These are phyloP conservation scores for Colletotrichum cuscutae DNA, from an alignment of 2,329 filamentous ascomycete species.

Conservation along the genomic window DNA sequence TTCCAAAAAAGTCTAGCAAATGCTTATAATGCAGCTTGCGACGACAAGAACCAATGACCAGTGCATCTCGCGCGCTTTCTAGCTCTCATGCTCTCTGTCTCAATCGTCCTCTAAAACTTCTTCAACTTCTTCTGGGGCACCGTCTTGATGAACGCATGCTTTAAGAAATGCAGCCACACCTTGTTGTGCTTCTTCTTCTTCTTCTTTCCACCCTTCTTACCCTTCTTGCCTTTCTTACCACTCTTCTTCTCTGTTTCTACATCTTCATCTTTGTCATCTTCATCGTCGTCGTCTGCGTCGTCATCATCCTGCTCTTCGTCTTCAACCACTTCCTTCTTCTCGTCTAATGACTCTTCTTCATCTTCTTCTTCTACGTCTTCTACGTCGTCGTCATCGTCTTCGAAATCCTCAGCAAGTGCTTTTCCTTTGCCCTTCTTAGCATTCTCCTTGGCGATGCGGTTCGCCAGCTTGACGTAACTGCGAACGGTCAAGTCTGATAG, in stretches of 20 bases:
- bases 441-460: slow-evolving; percentile 72
- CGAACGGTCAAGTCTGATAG: slow-evolving; percentile 86
- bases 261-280: slow-evolving; percentile 41
- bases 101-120: slow-evolving; percentile 43
- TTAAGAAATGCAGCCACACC: slow-evolving; percentile 81
- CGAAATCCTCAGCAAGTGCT: slow-evolving; percentile 39
- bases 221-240: slow-evolving; percentile 53
- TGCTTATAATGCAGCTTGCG: not conserved
- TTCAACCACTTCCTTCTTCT: slow-evolving; percentile 39
- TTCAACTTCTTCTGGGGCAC: slow-evolving; percentile 73
- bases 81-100: not conserved
- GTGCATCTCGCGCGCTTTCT: not conserved
- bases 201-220: slow-evolving; percentile 48
- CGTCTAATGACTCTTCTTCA: slow-evolving; percentile 39
- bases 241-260: slow-evolving; percentile 57
- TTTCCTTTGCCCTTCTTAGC: slow-evolving; percentile 32
- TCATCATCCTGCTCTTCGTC: slow-evolving; percentile 44
- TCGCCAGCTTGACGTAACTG: slow-evolving; percentile 82
- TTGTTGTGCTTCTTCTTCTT: slow-evolving; percentile 69
- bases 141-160: slow-evolving; percentile 83
- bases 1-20: not conserved
- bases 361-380: slow-evolving; percentile 23
- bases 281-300: slow-evolving; percentile 39
- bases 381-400: slow-evolving; percentile 40
- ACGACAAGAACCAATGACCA: not conserved